Evolutionary conservation across 202 grass and related monocot species (phyloP), one percentile per base, ranked within the genome.

Genomic region (Hordeum pubiflorum): DNA sequence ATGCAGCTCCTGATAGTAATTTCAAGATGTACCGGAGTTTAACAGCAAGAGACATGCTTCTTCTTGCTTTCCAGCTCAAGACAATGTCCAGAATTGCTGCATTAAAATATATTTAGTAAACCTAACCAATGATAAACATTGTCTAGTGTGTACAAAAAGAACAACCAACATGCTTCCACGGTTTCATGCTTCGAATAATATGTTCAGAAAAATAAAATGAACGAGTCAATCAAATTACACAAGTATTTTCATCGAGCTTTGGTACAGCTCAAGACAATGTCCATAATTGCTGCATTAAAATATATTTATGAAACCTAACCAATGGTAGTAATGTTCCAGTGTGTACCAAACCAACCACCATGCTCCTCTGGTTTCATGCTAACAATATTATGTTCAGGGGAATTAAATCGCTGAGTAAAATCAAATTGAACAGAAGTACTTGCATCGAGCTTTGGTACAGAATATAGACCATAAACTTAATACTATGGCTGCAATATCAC

Each of bases 1-100:
- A 97, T 17, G 85, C 84, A 86, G 90, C 92, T 84, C 88, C 82
- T 33, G 82, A 91, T 65, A 89, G 58, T 72, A 94, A 90, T 82
- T 97, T 97, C 29, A 94, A 87, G 67, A 97, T 90, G 60, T 89
- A 97, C 37, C 90, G 89, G 75, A 97, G 79, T 85, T 97, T 97
- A 63, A 89, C 90, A 56, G 82, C 79, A 82, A 94, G 80, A 76
- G 95, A 93, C 95, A 97, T 97, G 83, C 85, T 94, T 80, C 71
- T 94, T 82, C 95, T 91, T 79, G 95, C 95, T 90, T 97, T 97
- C 95, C 92, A 97, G 83, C 92, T 78, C 39, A 97, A 90, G 37
- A 94, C 82, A 74, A 88, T 79, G 63, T 97, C 94, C 46, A 97
- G 79, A 70, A 92, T 86, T 69, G 94, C 94, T 97, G 89, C 82